Conservation (phyloP, 805 yeast genomes). For the Yarrowia phangngaensis region DNA sequence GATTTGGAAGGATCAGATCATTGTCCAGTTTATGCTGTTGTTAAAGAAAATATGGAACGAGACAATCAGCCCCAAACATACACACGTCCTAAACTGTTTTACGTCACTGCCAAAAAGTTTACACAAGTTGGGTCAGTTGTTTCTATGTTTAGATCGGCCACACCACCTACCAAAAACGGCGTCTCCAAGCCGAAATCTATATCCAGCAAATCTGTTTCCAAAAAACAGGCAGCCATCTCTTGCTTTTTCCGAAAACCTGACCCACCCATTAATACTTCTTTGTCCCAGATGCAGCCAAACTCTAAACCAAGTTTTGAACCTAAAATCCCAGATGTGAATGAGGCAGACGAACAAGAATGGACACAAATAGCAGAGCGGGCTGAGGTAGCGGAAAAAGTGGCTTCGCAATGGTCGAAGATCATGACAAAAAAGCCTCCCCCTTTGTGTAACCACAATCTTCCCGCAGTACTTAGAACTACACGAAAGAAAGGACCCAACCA, state of each 20-base stretch:
- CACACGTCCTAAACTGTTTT: constrained; percentile 4
- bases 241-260: constrained; percentile 1
- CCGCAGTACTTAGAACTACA: constrained; percentile 36
- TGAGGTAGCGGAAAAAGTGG: constrained; percentile 6
- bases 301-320: too few species aligned
- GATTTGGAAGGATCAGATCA: constrained; percentile 84
- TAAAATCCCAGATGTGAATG: neutral
- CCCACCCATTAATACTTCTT: too few species aligned
- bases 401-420: constrained; percentile 13
- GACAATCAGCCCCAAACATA: constrained; percentile 21
- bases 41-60: constrained; percentile 39
- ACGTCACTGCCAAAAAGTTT: neutral
- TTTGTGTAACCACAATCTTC: constrained; percentile 38
- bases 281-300: too few species aligned
- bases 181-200: constrained; percentile 2
- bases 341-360: neutral
- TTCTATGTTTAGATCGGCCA: constrained; percentile 6
- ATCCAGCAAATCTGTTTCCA: neutral
- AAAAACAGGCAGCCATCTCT: constrained; percentile 17
- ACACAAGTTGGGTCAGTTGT: constrained; percentile 1
- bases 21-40: constrained; percentile 81
- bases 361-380: neutral
- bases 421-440: constrained; percentile 22
- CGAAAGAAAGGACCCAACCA: constrained; percentile 40
- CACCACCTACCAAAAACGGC: constrained; percentile 1